Conservation (phyloP, 257 asterid species). For the Ballota nigra region DNA sequence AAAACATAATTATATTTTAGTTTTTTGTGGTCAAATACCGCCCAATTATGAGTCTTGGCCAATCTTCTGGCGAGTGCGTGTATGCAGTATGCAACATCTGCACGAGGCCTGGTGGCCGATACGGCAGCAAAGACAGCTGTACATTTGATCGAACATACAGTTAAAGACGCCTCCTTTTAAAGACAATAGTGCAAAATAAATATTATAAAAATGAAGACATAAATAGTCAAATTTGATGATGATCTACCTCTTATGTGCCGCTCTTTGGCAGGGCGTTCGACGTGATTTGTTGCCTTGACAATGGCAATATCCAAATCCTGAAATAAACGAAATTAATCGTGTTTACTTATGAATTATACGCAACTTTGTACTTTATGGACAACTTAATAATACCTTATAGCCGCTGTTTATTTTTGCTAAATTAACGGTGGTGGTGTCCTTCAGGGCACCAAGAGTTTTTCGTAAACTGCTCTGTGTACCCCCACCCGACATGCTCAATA, state of each 20-base stretch:
- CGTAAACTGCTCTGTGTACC: slow-evolving; percentile 84
- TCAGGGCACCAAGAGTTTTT: slow-evolving; percentile 92
- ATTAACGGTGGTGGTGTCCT: slow-evolving; percentile 93
- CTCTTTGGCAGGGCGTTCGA: slow-evolving; percentile 95
- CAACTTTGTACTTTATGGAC: not conserved
- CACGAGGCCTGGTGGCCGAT: slow-evolving; percentile 94
- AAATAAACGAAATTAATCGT: not conserved
- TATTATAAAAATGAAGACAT: not conserved
- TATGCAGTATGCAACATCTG: slow-evolving; percentile 97
- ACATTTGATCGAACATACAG: slow-evolving; percentile 21
- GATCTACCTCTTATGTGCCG: slow-evolving; percentile 77
- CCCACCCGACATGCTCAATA: slow-evolving; percentile 75
- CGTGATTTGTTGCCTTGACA: slow-evolving; percentile 97
- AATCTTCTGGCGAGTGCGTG: slow-evolving; percentile 93
- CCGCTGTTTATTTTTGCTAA: slow-evolving; percentile 93
- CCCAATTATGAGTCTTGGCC: slow-evolving; percentile 95
- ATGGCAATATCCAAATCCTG: slow-evolving; percentile 97
- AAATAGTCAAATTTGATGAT: not conserved
- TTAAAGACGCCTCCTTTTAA: slow-evolving; percentile 22
- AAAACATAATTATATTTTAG: not conserved
- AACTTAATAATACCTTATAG: slow-evolving; percentile 62
- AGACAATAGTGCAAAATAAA: not conserved
- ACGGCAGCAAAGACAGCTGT: slow-evolving; percentile 87
- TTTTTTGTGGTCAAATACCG: slow-evolving; percentile 50
- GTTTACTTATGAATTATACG: slow-evolving; percentile 3